Evolutionary conservation across 495 filamentous ascomycete genomes (phyloP).

Genomic region (Massariosphaeria phaeospora): DNA sequence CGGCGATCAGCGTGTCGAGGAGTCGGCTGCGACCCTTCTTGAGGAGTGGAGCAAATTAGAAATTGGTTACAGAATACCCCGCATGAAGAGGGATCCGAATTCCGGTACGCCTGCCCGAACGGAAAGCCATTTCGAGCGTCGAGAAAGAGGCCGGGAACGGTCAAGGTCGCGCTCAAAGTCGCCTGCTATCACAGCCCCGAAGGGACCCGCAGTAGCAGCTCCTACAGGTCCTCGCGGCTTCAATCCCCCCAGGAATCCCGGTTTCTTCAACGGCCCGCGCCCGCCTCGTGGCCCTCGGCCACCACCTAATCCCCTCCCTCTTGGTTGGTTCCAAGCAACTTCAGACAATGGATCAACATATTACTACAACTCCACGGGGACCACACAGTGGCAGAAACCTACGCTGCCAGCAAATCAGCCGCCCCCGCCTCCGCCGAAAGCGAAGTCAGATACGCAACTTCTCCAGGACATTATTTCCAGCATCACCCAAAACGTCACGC

Average conservation of each 20-base stretch:
- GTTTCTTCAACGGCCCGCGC: conserved; percentile 56
- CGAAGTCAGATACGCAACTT: conserved; percentile 59
- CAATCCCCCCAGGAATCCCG: conserved; percentile 58
- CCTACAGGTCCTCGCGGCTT: conserved; percentile 62
- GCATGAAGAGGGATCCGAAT: conserved; percentile 62
- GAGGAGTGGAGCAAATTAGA: conserved; percentile 85
- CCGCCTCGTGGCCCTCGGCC: conserved; percentile 48
- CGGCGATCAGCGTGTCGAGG: conserved; percentile 69
- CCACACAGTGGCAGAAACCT: conserved; percentile 75
- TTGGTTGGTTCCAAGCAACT: conserved; percentile 72
- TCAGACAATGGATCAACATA: conserved; percentile 60
- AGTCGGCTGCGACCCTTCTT: conserved; percentile 64
- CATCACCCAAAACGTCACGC: conserved; percentile 64
- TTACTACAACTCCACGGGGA: conserved; percentile 71
- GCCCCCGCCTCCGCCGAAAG: conserved; percentile 56
- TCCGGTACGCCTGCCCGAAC: conserved; percentile 55
- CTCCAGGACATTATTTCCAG: conserved; percentile 82
- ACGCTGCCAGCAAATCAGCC: conserved; percentile 60
- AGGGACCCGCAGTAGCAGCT: conserved; percentile 48
- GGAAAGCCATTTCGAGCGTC: conserved; percentile 56
- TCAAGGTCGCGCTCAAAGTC: conserved; percentile 52
- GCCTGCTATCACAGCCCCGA: conserved; percentile 38
- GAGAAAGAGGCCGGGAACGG: conserved; percentile 42
- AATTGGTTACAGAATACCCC: conserved; percentile 91
- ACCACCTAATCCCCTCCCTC: conserved; percentile 58